These are phyloP conservation scores for Exidia glandulosa DNA, from an alignment of 768 basidiomycete species.

Conservation along the genomic window DNA sequence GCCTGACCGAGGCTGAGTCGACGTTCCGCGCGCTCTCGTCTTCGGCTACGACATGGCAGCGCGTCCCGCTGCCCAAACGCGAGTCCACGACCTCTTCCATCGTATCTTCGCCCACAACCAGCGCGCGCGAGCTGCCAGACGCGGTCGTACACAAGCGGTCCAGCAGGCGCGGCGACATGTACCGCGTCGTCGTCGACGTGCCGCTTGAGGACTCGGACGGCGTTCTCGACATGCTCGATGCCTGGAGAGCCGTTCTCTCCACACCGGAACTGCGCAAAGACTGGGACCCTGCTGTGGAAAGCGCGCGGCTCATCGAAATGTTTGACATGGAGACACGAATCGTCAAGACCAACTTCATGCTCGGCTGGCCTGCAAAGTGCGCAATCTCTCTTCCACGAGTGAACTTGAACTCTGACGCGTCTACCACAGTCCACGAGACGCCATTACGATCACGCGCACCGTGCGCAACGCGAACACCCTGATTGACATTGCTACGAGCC, in stretches of 20 bases:
- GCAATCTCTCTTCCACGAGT: conserved; percentile 19
- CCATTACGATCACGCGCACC: conserved; percentile 84
- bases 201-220: conserved; percentile 46
- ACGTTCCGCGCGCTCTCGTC: neutral
- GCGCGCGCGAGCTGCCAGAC: conserved; percentile 54
- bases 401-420: neutral
- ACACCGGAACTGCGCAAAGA: conserved; percentile 83
- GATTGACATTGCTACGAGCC: conserved; percentile 86
- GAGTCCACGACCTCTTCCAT: neutral
- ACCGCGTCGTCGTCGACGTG: conserved; percentile 74
- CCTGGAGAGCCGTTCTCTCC: conserved; percentile 70
- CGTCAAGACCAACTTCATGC: conserved; percentile 77
- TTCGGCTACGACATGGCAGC: neutral
- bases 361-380: conserved; percentile 96
- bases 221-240: conserved; percentile 44
- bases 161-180: conserved; percentile 64
- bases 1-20: neutral
- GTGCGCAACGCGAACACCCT: conserved; percentile 72
- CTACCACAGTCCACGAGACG: conserved; percentile 67
- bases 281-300: conserved; percentile 91
- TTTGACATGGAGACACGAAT: conserved; percentile 80
- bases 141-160: conserved; percentile 69
- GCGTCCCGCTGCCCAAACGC: neutral
- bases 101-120: conserved; percentile 36
- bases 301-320: conserved; percentile 70